phyloP scores from a whole-genome alignment of 176 grass and related monocot species.

The Paspalum notatum region DNA sequence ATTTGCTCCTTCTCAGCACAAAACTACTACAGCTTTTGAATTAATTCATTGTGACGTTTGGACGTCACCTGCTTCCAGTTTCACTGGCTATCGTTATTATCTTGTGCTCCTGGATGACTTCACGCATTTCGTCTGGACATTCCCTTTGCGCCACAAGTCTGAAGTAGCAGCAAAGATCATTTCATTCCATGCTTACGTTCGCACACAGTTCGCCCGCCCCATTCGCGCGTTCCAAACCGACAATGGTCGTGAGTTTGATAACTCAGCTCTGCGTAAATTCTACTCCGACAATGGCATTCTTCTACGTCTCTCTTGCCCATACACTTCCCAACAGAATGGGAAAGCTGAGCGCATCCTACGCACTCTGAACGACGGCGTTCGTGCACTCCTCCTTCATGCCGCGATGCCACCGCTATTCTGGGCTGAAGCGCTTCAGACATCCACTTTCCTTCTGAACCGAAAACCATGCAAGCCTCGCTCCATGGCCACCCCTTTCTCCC shows the following conservation, averaged over 20 bases:
- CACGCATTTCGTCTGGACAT: background rate
- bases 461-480: background rate
- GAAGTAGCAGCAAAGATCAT: background rate
- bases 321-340: too few species aligned
- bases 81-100: background rate
- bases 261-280: rapidly evolving
- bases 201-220: background rate
- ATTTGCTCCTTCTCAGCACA: rapidly evolving
- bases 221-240: too few species aligned
- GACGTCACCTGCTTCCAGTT: background rate
- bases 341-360: too few species aligned
- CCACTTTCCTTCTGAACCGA: background rate
- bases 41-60: background rate
- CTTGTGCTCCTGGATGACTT: background rate
- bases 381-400: too few species aligned
- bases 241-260: background rate
- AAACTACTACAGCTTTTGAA: background rate
- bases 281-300: background rate
- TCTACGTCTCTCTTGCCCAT: too few species aligned
- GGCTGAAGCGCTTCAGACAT: too few species aligned
- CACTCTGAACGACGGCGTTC: too few species aligned
- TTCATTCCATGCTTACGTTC: background rate
- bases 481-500: background rate
- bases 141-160: background rate
- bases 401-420: too few species aligned